A percentile compares a stretch with the other conserved stretches of the same genome.
phyloP scores from a whole-genome alignment of 495 filamentous ascomycete species.

The Podospora anserina region DNA sequence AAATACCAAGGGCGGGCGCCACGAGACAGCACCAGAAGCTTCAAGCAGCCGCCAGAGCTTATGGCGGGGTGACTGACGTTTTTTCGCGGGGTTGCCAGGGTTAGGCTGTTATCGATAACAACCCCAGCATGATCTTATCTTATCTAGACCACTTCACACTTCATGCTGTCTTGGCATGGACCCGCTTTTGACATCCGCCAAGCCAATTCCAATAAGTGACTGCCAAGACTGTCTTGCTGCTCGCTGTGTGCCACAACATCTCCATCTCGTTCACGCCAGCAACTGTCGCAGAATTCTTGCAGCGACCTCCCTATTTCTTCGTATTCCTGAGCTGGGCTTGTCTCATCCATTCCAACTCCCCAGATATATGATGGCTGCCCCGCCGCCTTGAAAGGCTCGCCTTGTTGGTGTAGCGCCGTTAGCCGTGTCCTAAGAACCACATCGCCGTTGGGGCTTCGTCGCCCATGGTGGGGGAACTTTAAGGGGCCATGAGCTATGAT shows the following conservation, averaged over 20 bases:
- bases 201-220: neutral
- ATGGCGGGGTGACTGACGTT: conserved; percentile 4
- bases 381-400: neutral
- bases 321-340: neutral
- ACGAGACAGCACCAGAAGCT: conserved; percentile 3
- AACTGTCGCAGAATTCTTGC: neutral
- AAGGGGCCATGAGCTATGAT: neutral
- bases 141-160: neutral
- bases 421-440: neutral
- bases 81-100: conserved; percentile 12
- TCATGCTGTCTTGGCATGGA: neutral
- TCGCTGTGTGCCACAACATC: neutral
- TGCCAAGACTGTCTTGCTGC: neutral
- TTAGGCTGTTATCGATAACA: conserved; percentile 20
- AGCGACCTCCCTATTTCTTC: neutral
- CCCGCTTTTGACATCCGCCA: conserved; percentile 6
- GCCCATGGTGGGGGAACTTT: neutral
- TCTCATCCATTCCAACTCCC: too few relatives aligned
- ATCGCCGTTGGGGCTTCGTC: neutral
- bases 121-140: neutral
- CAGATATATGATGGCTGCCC: neutral
- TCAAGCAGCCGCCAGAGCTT: conserved; percentile 5
- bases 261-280: neutral
- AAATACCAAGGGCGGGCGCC: neutral
- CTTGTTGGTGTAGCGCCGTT: neutral